Evolutionary conservation across 1,139 yeast genomes (phyloP).

Genomic region (Suhomyces coccinellae): DNA sequence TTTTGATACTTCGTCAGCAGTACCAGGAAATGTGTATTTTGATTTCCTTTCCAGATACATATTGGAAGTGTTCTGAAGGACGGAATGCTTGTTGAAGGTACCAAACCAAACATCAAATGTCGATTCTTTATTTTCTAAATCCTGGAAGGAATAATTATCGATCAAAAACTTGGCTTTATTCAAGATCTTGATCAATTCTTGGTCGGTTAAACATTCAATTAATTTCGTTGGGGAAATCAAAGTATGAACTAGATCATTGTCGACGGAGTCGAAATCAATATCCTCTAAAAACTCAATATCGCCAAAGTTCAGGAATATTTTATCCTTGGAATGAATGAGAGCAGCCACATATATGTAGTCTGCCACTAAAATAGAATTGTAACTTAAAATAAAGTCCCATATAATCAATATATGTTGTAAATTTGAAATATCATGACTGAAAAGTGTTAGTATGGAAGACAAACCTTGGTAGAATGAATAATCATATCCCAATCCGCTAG

Average conservation of each 20-base stretch:
- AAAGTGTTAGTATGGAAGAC: conserved; percentile 75
- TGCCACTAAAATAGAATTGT: conserved; percentile 42
- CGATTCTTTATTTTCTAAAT: conserved; percentile 23
- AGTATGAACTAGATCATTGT: conserved; percentile 48
- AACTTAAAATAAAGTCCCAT: conserved; percentile 64
- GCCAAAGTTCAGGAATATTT: conserved; percentile 29
- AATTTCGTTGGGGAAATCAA: conserved; percentile 36
- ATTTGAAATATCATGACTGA: conserved; percentile 67
- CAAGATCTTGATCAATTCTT: conserved; percentile 39
- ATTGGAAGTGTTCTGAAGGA: no score
- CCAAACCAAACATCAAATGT: conserved; percentile 42
- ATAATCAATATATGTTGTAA: conserved; percentile 52
- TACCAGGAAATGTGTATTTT: neutral
- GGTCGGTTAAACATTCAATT: conserved; percentile 31
- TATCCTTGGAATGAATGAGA: conserved; percentile 41
- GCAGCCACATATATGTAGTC: conserved; percentile 61
- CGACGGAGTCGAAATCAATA: conserved; percentile 23
- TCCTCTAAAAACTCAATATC: neutral
- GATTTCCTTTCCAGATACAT: neutral
- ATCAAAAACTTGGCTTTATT: conserved; percentile 33
- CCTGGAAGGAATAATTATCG: conserved; percentile 28
- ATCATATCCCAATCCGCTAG: conserved; percentile 37
- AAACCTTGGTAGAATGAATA: conserved; percentile 59
- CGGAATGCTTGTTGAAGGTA: conserved; percentile 24
- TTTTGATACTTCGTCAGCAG: neutral